Evolutionary conservation across 768 basidiomycete genomes (phyloP), one percentile per base, ranked within the genome.

Genomic region (Xerocomus spinulosus): DNA sequence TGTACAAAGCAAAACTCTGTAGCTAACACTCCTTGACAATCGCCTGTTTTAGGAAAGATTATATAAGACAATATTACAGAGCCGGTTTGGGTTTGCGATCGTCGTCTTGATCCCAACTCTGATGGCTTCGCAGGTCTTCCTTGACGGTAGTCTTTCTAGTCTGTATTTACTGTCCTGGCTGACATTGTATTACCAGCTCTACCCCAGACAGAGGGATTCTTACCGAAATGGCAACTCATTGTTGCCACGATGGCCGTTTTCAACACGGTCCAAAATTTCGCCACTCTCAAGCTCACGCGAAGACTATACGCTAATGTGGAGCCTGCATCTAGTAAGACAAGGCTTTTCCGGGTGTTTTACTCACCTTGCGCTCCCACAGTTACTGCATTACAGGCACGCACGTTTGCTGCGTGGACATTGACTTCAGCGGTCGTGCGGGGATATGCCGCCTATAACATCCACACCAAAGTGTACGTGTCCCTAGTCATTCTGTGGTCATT

Each of bases 361-460:
- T 32, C 15, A 15, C 15, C 21, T 30, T 35, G 41, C 15, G 1
- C 17, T 9, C 46, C 39, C 34, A 7, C 68, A 95, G 95, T 99
- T 10, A 93, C 91, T 7, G 68, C 76, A 15, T 76, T 98, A 17
- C 90, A 94, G 55, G 87, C 90, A 30, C 79, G 95, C 38, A 89
- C 92, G 5, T 96, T 96, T 63, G 94, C 80, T 1, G 76, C 81
- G 1, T 99, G 95, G 95, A 97, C 94, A 0, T 66, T 95, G 42
- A 84, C 87, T 5, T 81, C 91, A 8, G 90, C 88, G 20, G 70
- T 87, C 38, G 82, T 98, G 41, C 83, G 95, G 29, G 71, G 76
- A 40, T 93, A 93, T 57, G 89, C 92, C 10, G 92, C 95, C 6
- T 97, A 93, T 69, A 75, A 97, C 63, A 87, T 97, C 55, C 72